phyloP scores from a whole-genome alignment of 1,284 basidiomycete species.

The Apiotrichum mycotoxinovorans region DNA sequence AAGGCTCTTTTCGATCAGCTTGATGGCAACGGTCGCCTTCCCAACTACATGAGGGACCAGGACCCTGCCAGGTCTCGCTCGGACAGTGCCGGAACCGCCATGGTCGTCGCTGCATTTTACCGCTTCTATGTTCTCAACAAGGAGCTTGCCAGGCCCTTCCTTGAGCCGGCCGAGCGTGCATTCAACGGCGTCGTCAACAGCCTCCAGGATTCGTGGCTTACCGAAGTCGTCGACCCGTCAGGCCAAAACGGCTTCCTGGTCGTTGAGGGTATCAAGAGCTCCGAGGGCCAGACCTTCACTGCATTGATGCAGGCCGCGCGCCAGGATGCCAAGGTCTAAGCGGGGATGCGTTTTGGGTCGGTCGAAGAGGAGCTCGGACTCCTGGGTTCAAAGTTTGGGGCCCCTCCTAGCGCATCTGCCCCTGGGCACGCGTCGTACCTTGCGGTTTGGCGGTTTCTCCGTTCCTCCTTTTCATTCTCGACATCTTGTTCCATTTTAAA shows the following conservation, averaged over 20 bases:
- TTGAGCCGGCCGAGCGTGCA: constrained; percentile 21
- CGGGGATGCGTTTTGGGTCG: not conserved
- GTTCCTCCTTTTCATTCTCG: too few species aligned
- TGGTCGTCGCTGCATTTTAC: constrained; percentile 37
- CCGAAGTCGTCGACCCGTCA: constrained; percentile 31
- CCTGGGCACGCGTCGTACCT: too few species aligned
- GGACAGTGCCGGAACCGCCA: constrained; percentile 35
- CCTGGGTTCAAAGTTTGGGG: too few species aligned
- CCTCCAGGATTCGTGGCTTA: constrained; percentile 25
- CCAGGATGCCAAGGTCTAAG: constrained; percentile 17
- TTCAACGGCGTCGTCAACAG: constrained; percentile 31
- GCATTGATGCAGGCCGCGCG: constrained; percentile 41
- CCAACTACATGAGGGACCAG: constrained; percentile 28
- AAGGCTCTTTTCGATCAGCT: constrained; percentile 51
- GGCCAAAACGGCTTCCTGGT: constrained; percentile 28
- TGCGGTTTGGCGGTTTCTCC: too few species aligned
- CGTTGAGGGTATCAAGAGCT: constrained; percentile 16
- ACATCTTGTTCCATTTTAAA: too few species aligned
- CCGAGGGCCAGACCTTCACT: constrained; percentile 37
- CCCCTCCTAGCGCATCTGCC: too few species aligned
- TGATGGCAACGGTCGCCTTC: constrained; percentile 34
- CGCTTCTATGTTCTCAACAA: constrained; percentile 26
- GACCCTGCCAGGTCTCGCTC: not conserved
- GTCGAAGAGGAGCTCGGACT: not conserved
- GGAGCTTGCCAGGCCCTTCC: constrained; percentile 7